A percentile compares a stretch with the other conserved stretches of the same genome.
phyloP scores from a whole-genome alignment of 768 basidiomycete species.

The Lactifluus echinatus region DNA sequence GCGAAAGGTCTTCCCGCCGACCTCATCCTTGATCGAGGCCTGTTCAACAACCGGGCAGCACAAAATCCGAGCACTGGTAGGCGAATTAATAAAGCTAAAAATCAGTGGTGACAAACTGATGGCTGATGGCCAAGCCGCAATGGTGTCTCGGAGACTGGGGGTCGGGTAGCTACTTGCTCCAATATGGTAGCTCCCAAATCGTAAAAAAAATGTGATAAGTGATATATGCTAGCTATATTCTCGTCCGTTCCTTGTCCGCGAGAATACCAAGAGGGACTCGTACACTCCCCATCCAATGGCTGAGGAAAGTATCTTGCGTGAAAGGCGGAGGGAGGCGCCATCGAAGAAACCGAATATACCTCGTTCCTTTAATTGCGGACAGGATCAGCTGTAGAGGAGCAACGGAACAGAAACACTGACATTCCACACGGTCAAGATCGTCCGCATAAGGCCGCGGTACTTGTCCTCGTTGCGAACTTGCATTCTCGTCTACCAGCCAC shows the following conservation, averaged over 20 bases:
- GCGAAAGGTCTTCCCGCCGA: too few species aligned
- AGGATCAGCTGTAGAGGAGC: neutral
- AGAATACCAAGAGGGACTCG: constrained; percentile 62
- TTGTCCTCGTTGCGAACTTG: constrained; percentile 76
- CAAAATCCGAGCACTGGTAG: too few species aligned
- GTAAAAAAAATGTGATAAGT: neutral
- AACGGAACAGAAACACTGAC: constrained; percentile 33
- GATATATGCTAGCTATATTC: neutral
- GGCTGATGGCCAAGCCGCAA: too few species aligned
- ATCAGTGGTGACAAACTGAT: too few species aligned
- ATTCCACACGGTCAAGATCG: constrained; percentile 56
- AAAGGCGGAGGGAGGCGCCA: constrained; percentile 72
- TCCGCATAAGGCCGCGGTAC: constrained; percentile 65
- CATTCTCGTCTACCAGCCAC: constrained; percentile 62
- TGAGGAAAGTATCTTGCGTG: constrained; percentile 82
- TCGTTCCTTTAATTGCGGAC: constrained; percentile 50
- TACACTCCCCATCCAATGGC: constrained; percentile 90
- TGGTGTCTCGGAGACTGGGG: too few species aligned
- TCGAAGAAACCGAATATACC: constrained; percentile 79
- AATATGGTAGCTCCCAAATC: neutral
- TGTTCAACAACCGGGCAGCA: too few species aligned
- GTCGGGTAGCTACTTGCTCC: neutral
- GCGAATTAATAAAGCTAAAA: too few species aligned
- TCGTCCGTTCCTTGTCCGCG: constrained; percentile 27
- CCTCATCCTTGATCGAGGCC: too few species aligned